Base-by-base conservation (phyloP, 371 early-diverging fungal genomes). In the Chytridiales sp. region DNA sequence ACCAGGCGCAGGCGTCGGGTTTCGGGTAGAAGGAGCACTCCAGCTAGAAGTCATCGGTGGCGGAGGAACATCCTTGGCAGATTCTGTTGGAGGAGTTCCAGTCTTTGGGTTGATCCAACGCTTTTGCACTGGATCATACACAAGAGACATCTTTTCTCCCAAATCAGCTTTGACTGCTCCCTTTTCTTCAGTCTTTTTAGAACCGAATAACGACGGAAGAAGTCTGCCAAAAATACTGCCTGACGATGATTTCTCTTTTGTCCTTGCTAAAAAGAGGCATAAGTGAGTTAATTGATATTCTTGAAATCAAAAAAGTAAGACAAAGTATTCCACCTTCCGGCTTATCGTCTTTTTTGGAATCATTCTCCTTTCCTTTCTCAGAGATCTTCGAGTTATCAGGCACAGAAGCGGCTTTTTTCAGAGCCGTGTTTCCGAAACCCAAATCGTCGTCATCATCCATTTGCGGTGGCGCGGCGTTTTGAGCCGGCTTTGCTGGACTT, bases 381-480 rank as follows among this genome's bases (percentile, higher is more conserved):
- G n/a, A n/a, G n/a, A 4, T 19, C 36, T 47, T 24, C 51, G 35
- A 24, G 22, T 38, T 30, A 24, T 61, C 39, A 15, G 4, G 40
- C 27, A 40, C 47, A 22, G 24, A 9, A 1, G n/a, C 40, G 36
- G 17, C 32, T 9, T 54, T 61, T 44, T 66, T 61, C 21, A 66
- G 41, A 4, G 66, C 5, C 35, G 31, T 56, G 61, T 76, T 76
- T 19, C 72, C 72, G 13, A 76, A 61, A 8, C 72, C 77, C 30
- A 71, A 38, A 52, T 76, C 77, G 30, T 75, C 75, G n/a, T 61
- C 63, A 17, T 36, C 40, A 24, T 64, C 70, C n/a, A n/a, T n/a
- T n/a, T n/a, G n/a, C n/a, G n/a, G n/a, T n/a, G n/a, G n/a, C n/a
- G n/a, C n/a, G 6, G 29, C 65, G n/a, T n/a, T n/a, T n/a, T n/a